Conservation (phyloP, 148 eudicot species). For the Nepenthes gracilis region DNA sequence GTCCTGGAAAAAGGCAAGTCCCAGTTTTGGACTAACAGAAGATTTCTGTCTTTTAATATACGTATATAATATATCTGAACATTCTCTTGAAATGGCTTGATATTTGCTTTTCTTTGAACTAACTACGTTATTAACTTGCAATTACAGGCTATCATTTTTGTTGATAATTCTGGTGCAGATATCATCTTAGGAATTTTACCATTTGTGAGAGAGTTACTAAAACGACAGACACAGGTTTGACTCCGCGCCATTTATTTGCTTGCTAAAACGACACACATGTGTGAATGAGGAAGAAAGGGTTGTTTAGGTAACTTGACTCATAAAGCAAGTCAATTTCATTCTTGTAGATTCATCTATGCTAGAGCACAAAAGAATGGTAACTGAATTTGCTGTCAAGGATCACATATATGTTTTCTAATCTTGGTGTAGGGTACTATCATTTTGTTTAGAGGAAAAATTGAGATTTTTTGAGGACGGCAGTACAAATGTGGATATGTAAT, state of each 20-base stretch:
- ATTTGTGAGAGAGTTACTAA: slow-evolving; percentile 94
- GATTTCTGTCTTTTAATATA: not conserved
- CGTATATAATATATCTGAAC: not conserved
- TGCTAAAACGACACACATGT: not conserved
- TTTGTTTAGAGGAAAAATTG: too few species aligned
- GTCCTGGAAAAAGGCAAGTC: slow-evolving; percentile 78
- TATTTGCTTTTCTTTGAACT: slow-evolving; percentile 11
- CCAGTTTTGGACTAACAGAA: not conserved
- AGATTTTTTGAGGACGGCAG: too few species aligned
- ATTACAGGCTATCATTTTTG: slow-evolving; percentile 84
- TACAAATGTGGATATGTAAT: too few species aligned
- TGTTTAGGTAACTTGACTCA: not conserved
- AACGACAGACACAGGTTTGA: slow-evolving; percentile 78
- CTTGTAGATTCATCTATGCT: too few species aligned
- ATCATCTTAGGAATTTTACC: slow-evolving; percentile 87
- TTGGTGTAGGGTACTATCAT: too few species aligned
- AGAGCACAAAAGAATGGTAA: too few species aligned
- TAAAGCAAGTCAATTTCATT: not conserved
- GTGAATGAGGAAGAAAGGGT: not conserved
- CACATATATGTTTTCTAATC: too few species aligned
- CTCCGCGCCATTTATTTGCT: slow-evolving; percentile 5
- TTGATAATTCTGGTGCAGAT: slow-evolving; percentile 98
- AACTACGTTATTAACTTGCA: slow-evolving; percentile 12
- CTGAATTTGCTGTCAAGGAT: too few species aligned
- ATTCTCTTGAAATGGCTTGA: not conserved